Base-by-base conservation (phyloP, 2,329 filamentous ascomycete species). In the Onygena corvina region DNA sequence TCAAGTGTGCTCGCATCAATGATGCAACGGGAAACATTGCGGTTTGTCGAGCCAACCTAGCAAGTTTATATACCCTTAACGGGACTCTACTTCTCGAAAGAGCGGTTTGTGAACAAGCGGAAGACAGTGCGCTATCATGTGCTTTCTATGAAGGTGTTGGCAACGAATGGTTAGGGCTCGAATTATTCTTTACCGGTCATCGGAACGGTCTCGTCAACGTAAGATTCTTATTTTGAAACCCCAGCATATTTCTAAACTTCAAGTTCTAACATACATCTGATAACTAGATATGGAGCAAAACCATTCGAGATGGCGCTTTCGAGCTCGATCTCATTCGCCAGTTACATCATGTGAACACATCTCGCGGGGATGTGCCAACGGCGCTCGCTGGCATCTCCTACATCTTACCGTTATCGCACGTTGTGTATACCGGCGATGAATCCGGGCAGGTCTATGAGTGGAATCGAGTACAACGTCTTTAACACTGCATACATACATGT, bases 381-480 rank as follows among this genome's bases (percentile, higher is more conserved):
- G 72, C 71, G 51, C 62, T 58, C 34, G 81, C 83, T 1, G 81
- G 83, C 0, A 89, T 96, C 53, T 94, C 85, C 31, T 93, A 85
- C 61, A 84, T 98, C 47, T 74, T 85, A 50, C 84, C 90, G 2
- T 84, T 89, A 76, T 80, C 86, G 48, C 81, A 83, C 54, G 76
- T 83, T 53, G 81, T 96, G 7, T 96, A 95, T 66, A 94, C 89
- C 0, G 92, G 90, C 2, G 92, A 96, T 69, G 92, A 96, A 55
- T 84, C 88, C 55, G 92, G 92, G 25, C 76, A 82, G 72, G 90
- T 98, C 67, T 76, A 76, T 57, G 74, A 77, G 62, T 77, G 75
- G 75, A 71, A 75, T 57, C 77, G 75, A 56, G 70, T 77, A 36
- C 72, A 74, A 54, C 66, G 72, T 25, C 70, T 69, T 54, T 71